Base-by-base conservation (phyloP, 2,329 filamentous ascomycete species). In the Apiospora sp. region DNA sequence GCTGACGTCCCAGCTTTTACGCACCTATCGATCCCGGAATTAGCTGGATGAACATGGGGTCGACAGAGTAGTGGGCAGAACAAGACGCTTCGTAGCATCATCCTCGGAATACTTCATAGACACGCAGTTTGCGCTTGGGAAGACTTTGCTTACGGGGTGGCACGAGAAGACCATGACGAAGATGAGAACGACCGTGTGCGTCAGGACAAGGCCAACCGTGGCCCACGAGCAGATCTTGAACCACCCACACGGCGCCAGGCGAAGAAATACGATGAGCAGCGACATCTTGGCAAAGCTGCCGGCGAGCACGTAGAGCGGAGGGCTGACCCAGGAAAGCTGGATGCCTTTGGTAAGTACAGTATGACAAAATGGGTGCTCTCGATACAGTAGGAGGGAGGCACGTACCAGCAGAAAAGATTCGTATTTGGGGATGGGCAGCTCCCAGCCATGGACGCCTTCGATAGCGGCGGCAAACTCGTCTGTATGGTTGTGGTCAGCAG, bases 91-190 rank as follows among this genome's bases (percentile, higher is more conserved):
- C 34, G 34, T 37, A 7, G 7, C 34, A 37, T 7, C 3, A 37
- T 37, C 7, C 34, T 4, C 34, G 34, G 3, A 3, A 37, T 3
- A 37, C 3, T 4, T 7, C 34, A 7, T 37, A 44, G 12, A 12
- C 24, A 1, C 10, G n/a, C 5, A 27, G 24, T 41, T n/a, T n/a
- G 64, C 27, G 22, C 78, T 75, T 76, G 75, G 80, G 19, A 75
- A 73, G 34, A 69, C 75, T 46, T 12, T 12, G 14, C 58, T 48
- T 12, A 79, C 44, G 0, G 79, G 79, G 10, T 71, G 64, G 72
- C 79, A 81, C 51, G 77, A 75, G 68, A 81, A 78, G 13, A 78
- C 72, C 43, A 79, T 73, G 16, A 79, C 48, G 34, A 79, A 74
- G 22, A 75, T 74, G 72, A 79, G 77, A 46, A 74, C 73, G 43